Conservation (phyloP, 768 basidiomycete genomes). For the Myochromella boudieri region DNA sequence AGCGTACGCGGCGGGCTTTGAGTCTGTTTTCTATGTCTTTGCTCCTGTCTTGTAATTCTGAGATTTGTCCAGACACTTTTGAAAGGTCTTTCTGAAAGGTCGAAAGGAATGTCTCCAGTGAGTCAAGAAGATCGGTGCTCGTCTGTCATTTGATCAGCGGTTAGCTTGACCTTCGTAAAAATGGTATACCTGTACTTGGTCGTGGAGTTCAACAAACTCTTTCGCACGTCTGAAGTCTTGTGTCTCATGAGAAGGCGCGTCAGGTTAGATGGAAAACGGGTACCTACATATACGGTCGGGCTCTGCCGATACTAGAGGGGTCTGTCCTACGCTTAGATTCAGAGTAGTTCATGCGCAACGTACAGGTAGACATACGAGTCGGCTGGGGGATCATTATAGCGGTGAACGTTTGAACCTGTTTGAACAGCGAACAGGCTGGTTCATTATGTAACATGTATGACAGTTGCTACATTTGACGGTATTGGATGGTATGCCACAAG, state of each 20-base stretch:
- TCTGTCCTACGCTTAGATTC: not conserved
- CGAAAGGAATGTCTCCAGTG: constrained; percentile 87
- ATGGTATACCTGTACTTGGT: constrained; percentile 75
- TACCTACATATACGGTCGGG: constrained; percentile 34
- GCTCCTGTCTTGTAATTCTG: constrained; percentile 87
- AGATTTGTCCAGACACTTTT: constrained; percentile 94
- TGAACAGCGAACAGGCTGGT: no score
- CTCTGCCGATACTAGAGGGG: not conserved
- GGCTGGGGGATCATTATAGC: no score
- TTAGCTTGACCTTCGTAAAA: not conserved
- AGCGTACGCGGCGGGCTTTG: constrained; percentile 79
- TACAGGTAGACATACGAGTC: no score
- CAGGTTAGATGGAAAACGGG: constrained; percentile 3
- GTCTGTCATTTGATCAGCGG: constrained; percentile 48
- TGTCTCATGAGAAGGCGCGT: constrained; percentile 3
- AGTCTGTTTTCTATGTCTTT: constrained; percentile 88
- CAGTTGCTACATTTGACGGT: no score
- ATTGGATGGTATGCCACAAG: no score
- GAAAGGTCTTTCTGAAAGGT: constrained; percentile 95
- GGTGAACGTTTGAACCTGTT: no score
- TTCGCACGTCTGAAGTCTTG: constrained; percentile 39
- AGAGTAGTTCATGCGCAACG: not conserved
- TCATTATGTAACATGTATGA: no score
- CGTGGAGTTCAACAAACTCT: constrained; percentile 87
- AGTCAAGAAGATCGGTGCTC: constrained; percentile 81